A percentile compares a stretch with the other conserved stretches of the same genome.
Evolutionary conservation across 441 rosid genomes (phyloP).

Genomic region (Euphorbia schlechtendalii): DNA sequence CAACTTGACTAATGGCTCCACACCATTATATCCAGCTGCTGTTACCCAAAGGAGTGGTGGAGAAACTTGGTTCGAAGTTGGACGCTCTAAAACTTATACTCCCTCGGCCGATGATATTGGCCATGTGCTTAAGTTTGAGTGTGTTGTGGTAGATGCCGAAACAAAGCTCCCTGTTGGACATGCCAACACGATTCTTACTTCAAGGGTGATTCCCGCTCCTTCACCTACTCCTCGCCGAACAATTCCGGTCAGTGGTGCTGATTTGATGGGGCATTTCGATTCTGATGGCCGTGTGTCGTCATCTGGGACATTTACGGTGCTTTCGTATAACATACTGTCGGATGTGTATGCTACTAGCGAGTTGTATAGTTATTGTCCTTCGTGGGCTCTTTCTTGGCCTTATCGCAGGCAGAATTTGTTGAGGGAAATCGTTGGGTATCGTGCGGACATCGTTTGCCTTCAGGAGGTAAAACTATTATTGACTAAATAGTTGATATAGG

Average conservation of each 20-base stretch:
- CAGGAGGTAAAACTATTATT: constrained; percentile 96
- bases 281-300: constrained; percentile 67
- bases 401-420: constrained; percentile 93
- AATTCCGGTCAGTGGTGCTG: constrained; percentile 74
- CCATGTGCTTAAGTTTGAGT: constrained; percentile 89
- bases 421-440: constrained; percentile 92
- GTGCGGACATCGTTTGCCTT: constrained; percentile 94
- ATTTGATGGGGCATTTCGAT: constrained; percentile 68
- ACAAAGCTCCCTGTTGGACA: constrained; percentile 66
- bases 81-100: constrained; percentile 79
- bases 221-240: constrained; percentile 86
- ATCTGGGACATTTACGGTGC: constrained; percentile 81
- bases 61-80: constrained; percentile 92
- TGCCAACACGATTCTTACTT: constrained; percentile 64
- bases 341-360: constrained; percentile 83
- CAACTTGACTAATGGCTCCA: constrained; percentile 65
- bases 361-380: constrained; percentile 83
- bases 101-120: constrained; percentile 95
- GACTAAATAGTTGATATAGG: not conserved
- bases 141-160: constrained; percentile 81
- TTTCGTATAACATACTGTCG: constrained; percentile 91
- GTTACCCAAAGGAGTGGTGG: constrained; percentile 77
- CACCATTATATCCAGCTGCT: constrained; percentile 78
- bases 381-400: constrained; percentile 99
- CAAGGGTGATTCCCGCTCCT: constrained; percentile 99